phyloP scores from a whole-genome alignment of 1,139 yeast genomes.

The Magnusiomyces paraingens region DNA sequence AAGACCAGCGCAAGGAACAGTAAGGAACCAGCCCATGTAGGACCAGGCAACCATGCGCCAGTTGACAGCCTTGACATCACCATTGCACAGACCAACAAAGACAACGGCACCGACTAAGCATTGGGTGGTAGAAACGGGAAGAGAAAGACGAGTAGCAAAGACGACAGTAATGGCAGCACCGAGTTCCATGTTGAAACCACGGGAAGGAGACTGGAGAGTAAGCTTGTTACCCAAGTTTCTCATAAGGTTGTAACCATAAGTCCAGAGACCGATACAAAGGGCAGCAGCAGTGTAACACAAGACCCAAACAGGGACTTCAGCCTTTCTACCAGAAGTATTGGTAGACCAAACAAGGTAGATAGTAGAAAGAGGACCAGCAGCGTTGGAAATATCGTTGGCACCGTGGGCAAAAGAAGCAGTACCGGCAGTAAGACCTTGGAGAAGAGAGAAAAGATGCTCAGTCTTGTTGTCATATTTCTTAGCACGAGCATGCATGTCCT shows the following conservation, averaged over 20 bases:
- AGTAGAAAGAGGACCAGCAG: constrained; percentile 69
- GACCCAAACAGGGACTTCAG: constrained; percentile 67
- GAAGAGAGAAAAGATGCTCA: constrained; percentile 62
- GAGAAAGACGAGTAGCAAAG: constrained; percentile 64
- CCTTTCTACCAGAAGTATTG: constrained; percentile 42
- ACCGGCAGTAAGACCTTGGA: constrained; percentile 69
- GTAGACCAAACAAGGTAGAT: constrained; percentile 57
- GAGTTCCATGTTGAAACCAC: constrained; percentile 74
- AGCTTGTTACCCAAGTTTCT: constrained; percentile 65
- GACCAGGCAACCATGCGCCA: constrained; percentile 76
- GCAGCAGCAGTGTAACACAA: constrained; percentile 63
- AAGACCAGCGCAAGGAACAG: constrained; percentile 69
- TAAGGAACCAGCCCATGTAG: constrained; percentile 65
- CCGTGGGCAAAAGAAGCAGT: constrained; percentile 79
- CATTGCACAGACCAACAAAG: constrained; percentile 67
- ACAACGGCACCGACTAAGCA: constrained; percentile 78
- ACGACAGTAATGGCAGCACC: constrained; percentile 76
- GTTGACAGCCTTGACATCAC: constrained; percentile 56
- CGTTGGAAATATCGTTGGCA: constrained; percentile 74
- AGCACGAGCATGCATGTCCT: constrained; percentile 49
- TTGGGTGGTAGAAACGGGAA: constrained; percentile 75
- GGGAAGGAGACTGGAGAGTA: constrained; percentile 70
- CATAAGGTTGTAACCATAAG: constrained; percentile 68
- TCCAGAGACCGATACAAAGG: constrained; percentile 65
- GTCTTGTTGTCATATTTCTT: constrained; percentile 65